A percentile compares a stretch with the other conserved stretches of the same genome.
phyloP scores from a whole-genome alignment of 2,329 filamentous ascomycete genomes.

The Pyrenochaeta sp. region DNA sequence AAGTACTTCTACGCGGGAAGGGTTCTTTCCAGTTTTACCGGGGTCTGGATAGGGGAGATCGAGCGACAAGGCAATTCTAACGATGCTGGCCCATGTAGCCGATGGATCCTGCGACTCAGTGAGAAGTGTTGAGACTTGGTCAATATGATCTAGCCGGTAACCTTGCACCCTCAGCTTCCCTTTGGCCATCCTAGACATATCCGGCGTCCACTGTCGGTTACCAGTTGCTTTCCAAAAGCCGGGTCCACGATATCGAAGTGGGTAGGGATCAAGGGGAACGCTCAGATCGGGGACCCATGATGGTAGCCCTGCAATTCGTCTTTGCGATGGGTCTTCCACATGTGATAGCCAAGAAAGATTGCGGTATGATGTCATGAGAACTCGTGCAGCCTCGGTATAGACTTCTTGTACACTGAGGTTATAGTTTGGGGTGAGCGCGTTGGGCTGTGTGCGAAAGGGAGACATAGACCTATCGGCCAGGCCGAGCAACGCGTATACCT shows the following conservation, averaged over 20 bases:
- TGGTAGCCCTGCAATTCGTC: slow-evolving; percentile 23
- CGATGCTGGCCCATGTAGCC: slow-evolving; percentile 32
- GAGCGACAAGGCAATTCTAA: slow-evolving; percentile 28
- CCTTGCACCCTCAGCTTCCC: slow-evolving; percentile 32
- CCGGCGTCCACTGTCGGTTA: slow-evolving; percentile 17
- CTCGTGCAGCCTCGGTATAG: slow-evolving; percentile 24
- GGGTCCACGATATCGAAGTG: slow-evolving; percentile 30
- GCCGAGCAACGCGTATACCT: slow-evolving; percentile 40
- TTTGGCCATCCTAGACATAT: slow-evolving; percentile 16
- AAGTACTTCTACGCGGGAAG: slow-evolving; percentile 31
- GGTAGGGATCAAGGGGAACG: slow-evolving; percentile 32
- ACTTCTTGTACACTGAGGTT: slow-evolving; percentile 30
- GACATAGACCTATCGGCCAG: slow-evolving; percentile 25
- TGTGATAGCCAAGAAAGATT: slow-evolving; percentile 35
- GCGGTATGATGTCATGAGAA: slow-evolving; percentile 23
- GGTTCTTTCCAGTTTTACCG: slow-evolving; percentile 3
- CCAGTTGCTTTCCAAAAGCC: slow-evolving; percentile 26
- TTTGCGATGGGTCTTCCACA: slow-evolving; percentile 30
- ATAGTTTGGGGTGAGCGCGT: slow-evolving; percentile 27
- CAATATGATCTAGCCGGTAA: slow-evolving; percentile 24
- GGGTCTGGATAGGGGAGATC: slow-evolving; percentile 25
- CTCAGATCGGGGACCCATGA: slow-evolving; percentile 41
- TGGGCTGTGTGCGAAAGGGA: slow-evolving; percentile 29
- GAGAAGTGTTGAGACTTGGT: slow-evolving; percentile 19
- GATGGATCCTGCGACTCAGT: slow-evolving; percentile 27